Conservation (phyloP, 495 filamentous ascomycete genomes). For the Xylaria intraflava region DNA sequence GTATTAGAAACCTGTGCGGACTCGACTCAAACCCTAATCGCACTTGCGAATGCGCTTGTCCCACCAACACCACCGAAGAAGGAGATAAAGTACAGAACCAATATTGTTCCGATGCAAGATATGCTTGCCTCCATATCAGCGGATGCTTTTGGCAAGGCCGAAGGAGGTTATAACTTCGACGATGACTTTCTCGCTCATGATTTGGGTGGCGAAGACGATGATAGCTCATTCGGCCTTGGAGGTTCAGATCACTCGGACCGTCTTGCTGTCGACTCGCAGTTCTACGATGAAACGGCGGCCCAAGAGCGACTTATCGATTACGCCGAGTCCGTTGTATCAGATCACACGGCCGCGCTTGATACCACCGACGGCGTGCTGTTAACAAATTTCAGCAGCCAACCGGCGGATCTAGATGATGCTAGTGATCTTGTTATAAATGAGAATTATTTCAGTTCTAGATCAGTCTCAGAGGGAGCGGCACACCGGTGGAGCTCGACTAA, state of each 20-base stretch:
- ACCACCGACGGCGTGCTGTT: slow-evolving; percentile 55
- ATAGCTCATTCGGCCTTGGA: slow-evolving; percentile 26
- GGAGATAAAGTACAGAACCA: slow-evolving; percentile 77
- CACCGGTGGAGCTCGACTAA: slow-evolving; percentile 72
- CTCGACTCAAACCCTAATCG: slow-evolving; percentile 88
- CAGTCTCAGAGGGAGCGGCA: slow-evolving; percentile 57
- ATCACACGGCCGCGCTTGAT: slow-evolving; percentile 36
- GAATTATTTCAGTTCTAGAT: slow-evolving; percentile 65
- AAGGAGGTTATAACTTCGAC: slow-evolving; percentile 52
- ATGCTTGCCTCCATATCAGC: slow-evolving; percentile 85
- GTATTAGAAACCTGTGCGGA: slow-evolving; percentile 94
- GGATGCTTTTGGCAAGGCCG: slow-evolving; percentile 62
- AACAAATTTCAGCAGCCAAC: slow-evolving; percentile 29
- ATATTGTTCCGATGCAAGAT: slow-evolving; percentile 76
- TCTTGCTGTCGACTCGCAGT: slow-evolving; percentile 35
- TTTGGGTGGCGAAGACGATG: slow-evolving; percentile 26
- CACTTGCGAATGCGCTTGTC: slow-evolving; percentile 68
- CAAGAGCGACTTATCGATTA: slow-evolving; percentile 39
- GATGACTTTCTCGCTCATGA: slow-evolving; percentile 45
- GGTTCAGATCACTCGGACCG: slow-evolving; percentile 28
- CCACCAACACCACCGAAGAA: slow-evolving; percentile 77
- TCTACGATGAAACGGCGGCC: slow-evolving; percentile 29
- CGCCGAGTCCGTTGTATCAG: slow-evolving; percentile 28
- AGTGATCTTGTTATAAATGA: slow-evolving; percentile 63
- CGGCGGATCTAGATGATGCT: slow-evolving; percentile 16